Evolutionary conservation across 2,329 filamentous ascomycete species (phyloP), one percentile per base, ranked within the genome.

Genomic region (Cadophora luteo-olivacea): DNA sequence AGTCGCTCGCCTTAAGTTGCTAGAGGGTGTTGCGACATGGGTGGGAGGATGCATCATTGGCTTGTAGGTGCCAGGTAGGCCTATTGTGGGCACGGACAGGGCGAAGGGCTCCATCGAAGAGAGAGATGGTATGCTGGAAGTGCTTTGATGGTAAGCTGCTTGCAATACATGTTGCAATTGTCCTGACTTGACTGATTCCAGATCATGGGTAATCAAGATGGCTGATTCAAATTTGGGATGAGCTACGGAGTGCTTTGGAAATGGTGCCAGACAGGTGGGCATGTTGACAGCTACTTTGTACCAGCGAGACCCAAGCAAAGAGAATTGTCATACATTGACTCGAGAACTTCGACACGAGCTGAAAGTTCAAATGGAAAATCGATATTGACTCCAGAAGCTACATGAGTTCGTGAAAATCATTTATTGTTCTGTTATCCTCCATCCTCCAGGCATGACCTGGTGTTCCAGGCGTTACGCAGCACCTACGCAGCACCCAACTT

Each of bases 401-500:
- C 4, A 22, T 49, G 7, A 22, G 2, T 6, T 49, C 12, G 45
- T 49, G 2, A 22, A 22, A 19, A 22, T 49, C 9, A 49, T 49
- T 49, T 5, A 49, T 4, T 49, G 45, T 49, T 49, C 45, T 22
- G n/a, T 49, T 22, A 22, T n/a, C 19, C 45, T 49, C 45, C 19
- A 11, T 22, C 45, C 45, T 49, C 45, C 5, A 2, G 6, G 6
- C 5, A 22, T 14, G 3, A 6, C 22, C n/a, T 22, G 19, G 8
- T 6, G 6, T 8, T 14, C 41, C 41, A 48, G 3, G 5, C 14
- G 2, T n/a, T 5, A 29, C 3, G 29, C 29, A 29, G 16, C 16
- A 36, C 25, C 33, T 66, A 71, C 48, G 68, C 70, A 9, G 70
- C 70, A 24, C 73, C 81, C 74, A 91, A 80, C 81, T 88, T 91